A percentile compares a stretch with the other conserved stretches of the same genome.
Conservation (phyloP, 306 rosid genomes). For the Sphenostylis stenocarpa region DNA sequence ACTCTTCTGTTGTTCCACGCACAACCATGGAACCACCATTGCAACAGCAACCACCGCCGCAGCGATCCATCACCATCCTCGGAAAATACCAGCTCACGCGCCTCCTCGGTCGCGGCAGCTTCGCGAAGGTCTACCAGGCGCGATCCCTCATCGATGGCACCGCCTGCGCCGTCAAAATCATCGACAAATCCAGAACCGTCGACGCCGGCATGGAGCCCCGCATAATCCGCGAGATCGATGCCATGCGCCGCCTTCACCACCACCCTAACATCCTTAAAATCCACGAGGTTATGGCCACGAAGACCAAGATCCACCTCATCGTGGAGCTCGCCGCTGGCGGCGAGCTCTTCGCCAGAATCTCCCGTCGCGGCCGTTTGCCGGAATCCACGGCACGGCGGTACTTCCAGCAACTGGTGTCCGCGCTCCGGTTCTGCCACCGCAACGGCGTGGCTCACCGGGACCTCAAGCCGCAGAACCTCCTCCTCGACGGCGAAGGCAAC, state of each 20-base stretch:
- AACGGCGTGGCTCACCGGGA: conserved; percentile 88
- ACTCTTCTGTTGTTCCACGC: not conserved
- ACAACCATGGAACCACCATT: conserved; percentile 51
- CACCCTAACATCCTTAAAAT: conserved; percentile 74
- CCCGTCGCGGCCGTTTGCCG: conserved; percentile 39
- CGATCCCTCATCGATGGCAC: conserved; percentile 46
- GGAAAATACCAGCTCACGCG: conserved; percentile 67
- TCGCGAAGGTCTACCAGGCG: conserved; percentile 78
- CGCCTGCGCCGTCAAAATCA: conserved; percentile 72
- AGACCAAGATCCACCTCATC: conserved; percentile 76
- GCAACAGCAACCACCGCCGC: conserved; percentile 3
- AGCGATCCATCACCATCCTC: conserved; percentile 34
- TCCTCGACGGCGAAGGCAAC: conserved; percentile 60
- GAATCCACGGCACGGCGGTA: conserved; percentile 61
- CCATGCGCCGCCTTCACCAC: conserved; percentile 80
- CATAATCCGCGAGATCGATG: conserved; percentile 69
- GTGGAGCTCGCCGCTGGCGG: conserved; percentile 83
- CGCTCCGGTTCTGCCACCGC: conserved; percentile 69
- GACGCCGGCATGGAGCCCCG: conserved; percentile 63
- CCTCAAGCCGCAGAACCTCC: conserved; percentile 81
- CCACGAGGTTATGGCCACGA: conserved; percentile 81
- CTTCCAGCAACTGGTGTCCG: conserved; percentile 75
- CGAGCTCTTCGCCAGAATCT: conserved; percentile 54
- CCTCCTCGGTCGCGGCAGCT: conserved; percentile 74
- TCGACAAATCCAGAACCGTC: conserved; percentile 61